Conservation (phyloP, 345 rosid genomes). For the Euclidium syriacum region DNA sequence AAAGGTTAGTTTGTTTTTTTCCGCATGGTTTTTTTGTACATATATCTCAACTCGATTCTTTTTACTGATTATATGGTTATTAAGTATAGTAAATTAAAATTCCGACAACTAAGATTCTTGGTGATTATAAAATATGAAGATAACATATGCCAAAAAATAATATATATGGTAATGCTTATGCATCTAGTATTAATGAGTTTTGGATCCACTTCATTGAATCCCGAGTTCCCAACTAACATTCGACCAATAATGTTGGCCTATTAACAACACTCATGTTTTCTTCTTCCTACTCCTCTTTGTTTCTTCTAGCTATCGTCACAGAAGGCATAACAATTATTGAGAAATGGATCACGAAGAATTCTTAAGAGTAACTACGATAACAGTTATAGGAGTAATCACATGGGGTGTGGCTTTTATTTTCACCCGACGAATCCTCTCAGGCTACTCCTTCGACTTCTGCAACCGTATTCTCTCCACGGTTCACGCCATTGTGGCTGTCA, state of each 20-base stretch:
- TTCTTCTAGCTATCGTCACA: background rate
- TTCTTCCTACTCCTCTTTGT: background rate
- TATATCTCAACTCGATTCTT: no score
- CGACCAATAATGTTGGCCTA: slow-evolving; percentile 14
- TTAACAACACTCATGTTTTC: background rate
- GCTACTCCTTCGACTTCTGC: slow-evolving; percentile 59
- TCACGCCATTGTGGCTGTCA: slow-evolving; percentile 59
- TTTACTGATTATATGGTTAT: no score
- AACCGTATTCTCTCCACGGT: slow-evolving; percentile 64
- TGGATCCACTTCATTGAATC: slow-evolving; percentile 27
- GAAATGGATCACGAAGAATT: slow-evolving; percentile 10
- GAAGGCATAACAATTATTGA: background rate
- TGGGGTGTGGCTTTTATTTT: slow-evolving; percentile 49
- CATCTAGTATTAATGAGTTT: slow-evolving; percentile 6
- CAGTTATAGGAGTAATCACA: slow-evolving; percentile 42
- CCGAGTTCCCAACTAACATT: slow-evolving; percentile 22
- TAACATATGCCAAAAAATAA: no score
- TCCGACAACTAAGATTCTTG: no score
- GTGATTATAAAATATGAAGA: no score
- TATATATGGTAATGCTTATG: no score
- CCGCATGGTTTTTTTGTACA: no score
- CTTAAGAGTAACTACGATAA: slow-evolving; percentile 18
- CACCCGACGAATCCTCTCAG: slow-evolving; percentile 38
- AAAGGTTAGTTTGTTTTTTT: no score
- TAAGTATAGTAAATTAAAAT: no score